Conservation (phyloP, 345 rosid species). For the Salix brachista region DNA sequence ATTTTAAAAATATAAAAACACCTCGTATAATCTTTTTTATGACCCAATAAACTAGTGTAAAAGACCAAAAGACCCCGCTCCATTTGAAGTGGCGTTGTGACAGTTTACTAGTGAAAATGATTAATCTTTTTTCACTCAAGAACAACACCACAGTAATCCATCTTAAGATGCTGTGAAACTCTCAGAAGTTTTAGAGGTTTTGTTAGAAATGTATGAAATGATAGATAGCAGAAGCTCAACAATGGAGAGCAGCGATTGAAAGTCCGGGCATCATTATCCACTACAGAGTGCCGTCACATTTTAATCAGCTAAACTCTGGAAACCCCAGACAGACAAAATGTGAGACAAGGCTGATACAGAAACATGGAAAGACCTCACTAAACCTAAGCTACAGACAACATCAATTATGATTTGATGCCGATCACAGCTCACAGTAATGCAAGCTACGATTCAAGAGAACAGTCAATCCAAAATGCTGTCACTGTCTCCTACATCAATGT, state of each 20-base stretch:
- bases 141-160: too few species aligned
- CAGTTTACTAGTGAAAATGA: too few species aligned
- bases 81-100: too few species aligned
- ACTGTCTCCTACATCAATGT: conserved; percentile 13
- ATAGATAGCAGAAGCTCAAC: not conserved
- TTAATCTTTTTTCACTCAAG: too few species aligned
- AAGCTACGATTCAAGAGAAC: conserved; percentile 15
- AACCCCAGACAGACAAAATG: not conserved
- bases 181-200: too few species aligned
- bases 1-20: too few species aligned
- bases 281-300: not conserved
- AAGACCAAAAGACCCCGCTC: too few species aligned
- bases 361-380: not conserved
- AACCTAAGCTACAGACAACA: not conserved
- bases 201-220: not conserved
- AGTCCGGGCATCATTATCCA: not conserved
- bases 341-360: not conserved
- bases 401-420: not conserved
- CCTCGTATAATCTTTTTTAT: too few species aligned
- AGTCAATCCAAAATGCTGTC: conserved; percentile 24
- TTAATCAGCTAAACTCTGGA: not conserved
- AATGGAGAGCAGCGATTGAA: not conserved
- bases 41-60: too few species aligned
- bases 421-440: conserved; percentile 9
- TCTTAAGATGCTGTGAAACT: too few species aligned